phyloP scores from a whole-genome alignment of 2,329 filamentous ascomycete genomes.

The Alternaria conjuncta region DNA sequence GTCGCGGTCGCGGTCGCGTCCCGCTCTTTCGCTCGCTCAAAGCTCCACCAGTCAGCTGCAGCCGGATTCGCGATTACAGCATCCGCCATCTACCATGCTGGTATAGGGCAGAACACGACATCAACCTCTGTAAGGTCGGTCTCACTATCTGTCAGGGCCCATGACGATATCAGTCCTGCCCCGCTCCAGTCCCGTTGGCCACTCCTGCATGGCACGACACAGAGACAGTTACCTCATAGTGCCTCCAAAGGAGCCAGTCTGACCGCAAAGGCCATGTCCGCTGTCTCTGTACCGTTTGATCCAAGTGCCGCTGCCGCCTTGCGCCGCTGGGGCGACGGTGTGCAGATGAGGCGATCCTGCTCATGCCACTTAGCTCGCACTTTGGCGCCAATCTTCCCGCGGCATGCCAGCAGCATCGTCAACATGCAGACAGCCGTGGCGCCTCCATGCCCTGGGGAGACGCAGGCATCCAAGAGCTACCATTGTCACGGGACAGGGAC shows the following conservation, averaged over 20 bases:
- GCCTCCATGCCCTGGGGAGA: slow-evolving; percentile 14
- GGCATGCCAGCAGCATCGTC: slow-evolving; percentile 12
- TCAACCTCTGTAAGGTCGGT: slow-evolving; percentile 18
- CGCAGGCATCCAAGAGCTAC: slow-evolving; percentile 14
- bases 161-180: slow-evolving; percentile 19
- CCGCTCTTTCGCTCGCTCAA: slow-evolving; percentile 5
- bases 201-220: slow-evolving; percentile 5
- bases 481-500: slow-evolving; percentile 20
- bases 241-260: neutral
- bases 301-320: slow-evolving; percentile 6
- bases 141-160: slow-evolving; percentile 10
- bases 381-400: slow-evolving; percentile 16
- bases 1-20: slow-evolving; percentile 14
- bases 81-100: slow-evolving; percentile 16
- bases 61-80: slow-evolving; percentile 15
- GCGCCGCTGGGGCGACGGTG: slow-evolving; percentile 3
- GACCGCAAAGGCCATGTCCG: neutral
- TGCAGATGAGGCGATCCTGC: slow-evolving; percentile 3
- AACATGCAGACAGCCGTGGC: slow-evolving; percentile 12
- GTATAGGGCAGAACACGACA: slow-evolving; percentile 21
- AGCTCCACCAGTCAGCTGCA: slow-evolving; percentile 24
- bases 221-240: neutral
- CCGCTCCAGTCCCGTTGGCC: slow-evolving; percentile 6
- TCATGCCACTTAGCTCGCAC: slow-evolving; percentile 12
- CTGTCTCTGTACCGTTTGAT: neutral